Evolutionary conservation across 2,329 filamentous ascomycete genomes (phyloP), one percentile per base, ranked within the genome.

Genomic region (Sporothrix curviconia): DNA sequence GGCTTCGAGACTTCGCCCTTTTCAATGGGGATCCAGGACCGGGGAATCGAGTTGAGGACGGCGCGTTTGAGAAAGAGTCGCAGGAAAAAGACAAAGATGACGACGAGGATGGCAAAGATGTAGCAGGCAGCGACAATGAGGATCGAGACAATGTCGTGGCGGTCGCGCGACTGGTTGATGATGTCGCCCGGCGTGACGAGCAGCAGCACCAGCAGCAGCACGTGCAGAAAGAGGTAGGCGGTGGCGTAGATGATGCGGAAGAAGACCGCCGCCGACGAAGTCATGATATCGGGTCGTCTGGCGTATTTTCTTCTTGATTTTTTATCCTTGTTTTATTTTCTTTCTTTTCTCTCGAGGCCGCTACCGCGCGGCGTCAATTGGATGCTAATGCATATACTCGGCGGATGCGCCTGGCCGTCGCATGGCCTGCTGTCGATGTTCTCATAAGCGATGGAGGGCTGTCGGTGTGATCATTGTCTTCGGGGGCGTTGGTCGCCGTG

Each of bases 41-140:
- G 94, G 1, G 94, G 94, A 59, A 99, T 96, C 4, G 83, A 85
- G 17, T 85, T 82, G 8, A 97, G 79, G 8, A 89, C 84, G 46
- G 81, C 87, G 61, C 89, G 84, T 66, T 90, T 95, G 55, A 92
- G 89, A 72, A 92, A 96, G 19, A 96, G 81, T n/a, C 94, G 81
- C 55, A 85, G 83, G 56, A 85, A 81, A 70, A 95, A 96, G 66
- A 96, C 82, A 65, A 95, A 83, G 44, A 83, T 71, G 43, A 90
- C 81, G 55, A 91, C 73, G 46, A 89, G 61, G 46, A 87, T 76
- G 14, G 90, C 90, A 49, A 90, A 74, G 57, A 92, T 72, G 68
- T 95, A 95, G 65, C 82, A 81, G 59, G 88, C 84, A 55, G 83
- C 82, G 64, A 96, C 82, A 67, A 94, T 86, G 74, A 94, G 87